Percentiles rank a stretch among this genome's conserved stretches.
These are phyloP conservation scores for Martiniozyma abietophila DNA, from an alignment of 805 yeast genomes.

Conservation along the genomic window DNA sequence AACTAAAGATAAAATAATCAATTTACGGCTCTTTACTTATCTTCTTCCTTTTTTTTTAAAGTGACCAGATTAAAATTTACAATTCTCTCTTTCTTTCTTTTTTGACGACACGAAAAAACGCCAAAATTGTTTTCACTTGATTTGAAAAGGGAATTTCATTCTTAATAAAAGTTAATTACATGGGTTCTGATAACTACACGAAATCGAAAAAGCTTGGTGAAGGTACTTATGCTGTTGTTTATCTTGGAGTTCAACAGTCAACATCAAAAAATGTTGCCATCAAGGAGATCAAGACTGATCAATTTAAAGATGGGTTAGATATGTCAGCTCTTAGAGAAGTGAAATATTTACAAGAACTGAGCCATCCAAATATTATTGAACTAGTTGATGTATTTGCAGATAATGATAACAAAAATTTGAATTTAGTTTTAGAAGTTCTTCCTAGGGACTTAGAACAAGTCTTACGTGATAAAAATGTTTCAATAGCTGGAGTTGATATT, in stretches of 20 bases:
- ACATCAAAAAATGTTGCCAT: constrained; percentile 68
- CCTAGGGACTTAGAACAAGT: constrained; percentile 89
- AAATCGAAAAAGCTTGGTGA: constrained; percentile 89
- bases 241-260: constrained; percentile 59
- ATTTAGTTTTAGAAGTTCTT: constrained; percentile 84
- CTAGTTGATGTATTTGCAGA: constrained; percentile 74
- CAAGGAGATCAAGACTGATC: constrained; percentile 90
- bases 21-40: no score
- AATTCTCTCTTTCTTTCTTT: no score
- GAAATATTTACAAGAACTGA: constrained; percentile 75
- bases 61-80: no score
- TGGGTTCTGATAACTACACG: constrained; percentile 24
- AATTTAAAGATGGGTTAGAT: constrained; percentile 92
- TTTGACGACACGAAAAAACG: no score
- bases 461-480: constrained; percentile 66
- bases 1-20: no score
- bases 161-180: background rate
- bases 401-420: constrained; percentile 52
- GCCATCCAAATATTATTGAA: constrained; percentile 75
- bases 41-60: no score
- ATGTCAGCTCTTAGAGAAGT: constrained; percentile 96
- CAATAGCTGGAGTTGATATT: constrained; percentile 79
- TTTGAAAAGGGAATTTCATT: no score
- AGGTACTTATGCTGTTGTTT: constrained; percentile 98
- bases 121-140: no score